phyloP scores from a whole-genome alignment of 1,139 yeast species.

The Blastobotrys aristatus region DNA sequence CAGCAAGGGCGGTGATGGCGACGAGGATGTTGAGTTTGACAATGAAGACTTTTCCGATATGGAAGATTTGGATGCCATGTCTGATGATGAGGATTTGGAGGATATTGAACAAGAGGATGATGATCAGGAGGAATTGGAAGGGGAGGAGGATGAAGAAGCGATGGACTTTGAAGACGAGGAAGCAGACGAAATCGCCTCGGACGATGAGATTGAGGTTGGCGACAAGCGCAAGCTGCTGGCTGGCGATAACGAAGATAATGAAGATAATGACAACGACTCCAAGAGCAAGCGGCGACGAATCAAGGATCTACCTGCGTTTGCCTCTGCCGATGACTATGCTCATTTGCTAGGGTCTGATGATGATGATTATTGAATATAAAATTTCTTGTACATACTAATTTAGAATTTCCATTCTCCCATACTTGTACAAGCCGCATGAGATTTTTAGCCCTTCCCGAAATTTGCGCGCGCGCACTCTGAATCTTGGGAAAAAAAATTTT shows the following conservation, averaged over 20 bases:
- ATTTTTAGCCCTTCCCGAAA: too few species aligned
- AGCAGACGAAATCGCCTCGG: conserved; percentile 21
- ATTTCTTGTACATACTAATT: background rate
- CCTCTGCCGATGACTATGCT: conserved; percentile 86
- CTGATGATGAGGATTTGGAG: conserved; percentile 32
- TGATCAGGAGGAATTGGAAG: conserved; percentile 21
- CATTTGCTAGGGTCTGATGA: conserved; percentile 51
- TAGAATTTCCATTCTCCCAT: too few species aligned
- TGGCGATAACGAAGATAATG: conserved; percentile 5
- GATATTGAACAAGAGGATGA: conserved; percentile 27
- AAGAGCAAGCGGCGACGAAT: conserved; percentile 55
- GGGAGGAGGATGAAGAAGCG: conserved; percentile 26
- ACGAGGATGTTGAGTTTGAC: conserved; percentile 31
- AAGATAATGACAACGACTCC: conserved; percentile 28
- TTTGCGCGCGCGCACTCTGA: background rate
- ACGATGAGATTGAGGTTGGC: conserved; percentile 21
- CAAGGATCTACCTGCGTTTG: conserved; percentile 75
- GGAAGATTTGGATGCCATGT: conserved; percentile 43
- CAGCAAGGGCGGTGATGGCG: conserved; percentile 68
- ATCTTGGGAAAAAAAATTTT: too few species aligned
- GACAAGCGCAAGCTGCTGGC: conserved; percentile 18
- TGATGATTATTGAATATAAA: conserved; percentile 22
- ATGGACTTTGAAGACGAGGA: conserved; percentile 27
- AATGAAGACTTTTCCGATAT: conserved; percentile 47
- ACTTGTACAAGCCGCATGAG: too few species aligned